Evolutionary conservation across 805 yeast species (phyloP).

Genomic region (Candida dajiaensis): DNA sequence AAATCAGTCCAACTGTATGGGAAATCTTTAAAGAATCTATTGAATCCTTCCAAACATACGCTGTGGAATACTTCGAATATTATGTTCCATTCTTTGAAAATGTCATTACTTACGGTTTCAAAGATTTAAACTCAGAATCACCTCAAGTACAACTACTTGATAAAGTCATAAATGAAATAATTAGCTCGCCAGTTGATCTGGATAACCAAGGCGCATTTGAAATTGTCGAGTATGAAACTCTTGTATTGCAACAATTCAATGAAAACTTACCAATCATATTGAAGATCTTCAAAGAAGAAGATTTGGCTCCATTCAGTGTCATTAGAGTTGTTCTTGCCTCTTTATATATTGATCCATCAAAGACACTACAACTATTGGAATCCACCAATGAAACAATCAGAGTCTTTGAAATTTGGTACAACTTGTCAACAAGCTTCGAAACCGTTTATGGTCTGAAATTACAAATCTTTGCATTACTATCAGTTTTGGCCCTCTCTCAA

Average conservation of each 20-base stretch:
- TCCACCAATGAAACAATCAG: conserved; percentile 37
- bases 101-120: conserved; percentile 46
- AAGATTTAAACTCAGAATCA: conserved; percentile 11
- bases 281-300: conserved; percentile 16
- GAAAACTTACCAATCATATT: conserved; percentile 13
- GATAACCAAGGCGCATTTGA: conserved; percentile 33
- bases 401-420: conserved; percentile 63
- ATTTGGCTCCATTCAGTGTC: conserved; percentile 37
- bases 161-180: conserved; percentile 12
- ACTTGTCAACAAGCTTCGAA: conserved; percentile 39
- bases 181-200: conserved; percentile 17
- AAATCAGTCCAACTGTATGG: conserved; percentile 48
- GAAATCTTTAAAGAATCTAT: conserved; percentile 40
- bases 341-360: conserved; percentile 53
- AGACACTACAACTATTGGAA: conserved; percentile 47
- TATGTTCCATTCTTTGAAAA: conserved; percentile 54
- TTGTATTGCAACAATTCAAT: conserved; percentile 12
- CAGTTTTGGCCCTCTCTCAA: conserved; percentile 37
- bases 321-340: conserved; percentile 59
- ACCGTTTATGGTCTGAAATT: conserved; percentile 78
- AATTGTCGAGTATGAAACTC: conserved; percentile 21
- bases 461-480: conserved; percentile 58
- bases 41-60: conserved; percentile 53
- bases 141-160: conserved; percentile 16
- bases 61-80: conserved; percentile 50